phyloP scores from a whole-genome alignment of 305 asterid genomes.

The Plantago lanceolata region DNA sequence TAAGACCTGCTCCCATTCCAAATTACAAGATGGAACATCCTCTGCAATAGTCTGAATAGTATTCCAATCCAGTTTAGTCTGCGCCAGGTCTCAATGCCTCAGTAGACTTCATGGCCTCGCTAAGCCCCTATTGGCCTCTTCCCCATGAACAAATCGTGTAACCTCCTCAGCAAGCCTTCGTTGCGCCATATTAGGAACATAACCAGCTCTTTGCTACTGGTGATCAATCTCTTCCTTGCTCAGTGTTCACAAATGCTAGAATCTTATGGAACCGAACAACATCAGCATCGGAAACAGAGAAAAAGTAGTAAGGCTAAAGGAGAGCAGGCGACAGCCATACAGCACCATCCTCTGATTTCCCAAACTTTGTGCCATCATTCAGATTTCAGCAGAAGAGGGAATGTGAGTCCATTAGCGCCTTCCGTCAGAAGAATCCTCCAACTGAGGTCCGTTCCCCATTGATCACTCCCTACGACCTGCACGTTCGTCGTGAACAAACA shows the following conservation, averaged over 20 bases:
- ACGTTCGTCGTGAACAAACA: constrained; percentile 61
- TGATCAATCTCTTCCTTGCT: constrained; percentile 69
- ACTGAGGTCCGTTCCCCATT: constrained; percentile 93
- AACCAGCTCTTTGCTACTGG: too few relatives aligned
- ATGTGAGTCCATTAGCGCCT: constrained; percentile 67
- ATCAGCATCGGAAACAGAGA: constrained; percentile 62
- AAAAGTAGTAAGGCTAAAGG: constrained; percentile 73
- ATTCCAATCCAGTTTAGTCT: constrained; percentile 56
- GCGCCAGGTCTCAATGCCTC: constrained; percentile 87
- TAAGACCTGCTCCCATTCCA: constrained; percentile 49
- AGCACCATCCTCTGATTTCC: constrained; percentile 91
- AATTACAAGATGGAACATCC: constrained; percentile 64
- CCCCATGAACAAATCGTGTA: constrained; percentile 85
- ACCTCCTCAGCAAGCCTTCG: constrained; percentile 86
- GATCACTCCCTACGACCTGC: constrained; percentile 91
- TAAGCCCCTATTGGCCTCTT: constrained; percentile 63
- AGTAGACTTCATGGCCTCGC: constrained; percentile 74
- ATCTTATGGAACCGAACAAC: constrained; percentile 67
- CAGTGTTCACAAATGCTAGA: constrained; percentile 50
- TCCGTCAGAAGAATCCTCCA: constrained; percentile 54
- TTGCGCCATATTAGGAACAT: constrained; percentile 72
- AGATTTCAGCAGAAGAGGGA: constrained; percentile 76
- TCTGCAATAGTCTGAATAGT: constrained; percentile 70
- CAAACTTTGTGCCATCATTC: constrained; percentile 77
- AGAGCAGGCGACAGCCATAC: constrained; percentile 71